Conservation (phyloP, 2,329 filamentous ascomycete species). For the Aureobasidium sp. region DNA sequence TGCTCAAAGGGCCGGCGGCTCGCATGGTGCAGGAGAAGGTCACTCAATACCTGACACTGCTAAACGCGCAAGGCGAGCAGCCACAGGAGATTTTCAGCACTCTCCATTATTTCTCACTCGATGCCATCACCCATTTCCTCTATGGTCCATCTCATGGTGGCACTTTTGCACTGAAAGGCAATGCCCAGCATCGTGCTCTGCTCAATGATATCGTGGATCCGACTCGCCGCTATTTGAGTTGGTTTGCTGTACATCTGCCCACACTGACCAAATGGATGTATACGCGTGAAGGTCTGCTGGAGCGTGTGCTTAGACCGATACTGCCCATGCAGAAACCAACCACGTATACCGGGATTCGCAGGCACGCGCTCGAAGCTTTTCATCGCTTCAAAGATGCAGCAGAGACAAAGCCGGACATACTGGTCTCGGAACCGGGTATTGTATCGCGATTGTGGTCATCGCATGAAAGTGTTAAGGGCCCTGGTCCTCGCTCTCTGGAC, state of each 20-base stretch:
- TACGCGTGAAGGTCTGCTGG: slow-evolving; percentile 30
- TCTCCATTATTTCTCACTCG: slow-evolving; percentile 46
- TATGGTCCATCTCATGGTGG: slow-evolving; percentile 38
- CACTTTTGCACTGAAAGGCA: slow-evolving; percentile 36
- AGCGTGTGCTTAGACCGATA: slow-evolving; percentile 30
- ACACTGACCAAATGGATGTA: slow-evolving; percentile 42
- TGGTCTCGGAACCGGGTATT: slow-evolving; percentile 24
- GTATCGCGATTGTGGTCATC: slow-evolving; percentile 31
- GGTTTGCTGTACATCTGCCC: slow-evolving; percentile 42
- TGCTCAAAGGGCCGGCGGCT: slow-evolving; percentile 29
- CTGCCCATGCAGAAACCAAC: slow-evolving; percentile 44
- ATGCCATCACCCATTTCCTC: slow-evolving; percentile 45
- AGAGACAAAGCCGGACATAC: slow-evolving; percentile 7
- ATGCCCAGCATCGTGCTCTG: slow-evolving; percentile 30
- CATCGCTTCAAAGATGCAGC: slow-evolving; percentile 22
- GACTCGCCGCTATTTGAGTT: slow-evolving; percentile 36
- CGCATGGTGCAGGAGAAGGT: slow-evolving; percentile 34
- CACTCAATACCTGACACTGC: slow-evolving; percentile 31
- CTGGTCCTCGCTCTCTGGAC: slow-evolving; percentile 21
- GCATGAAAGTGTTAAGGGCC: slow-evolving; percentile 16
- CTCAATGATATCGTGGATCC: slow-evolving; percentile 43
- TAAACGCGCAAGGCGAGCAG: slow-evolving; percentile 28
- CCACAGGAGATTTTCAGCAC: slow-evolving; percentile 39
- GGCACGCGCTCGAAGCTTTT: slow-evolving; percentile 32
- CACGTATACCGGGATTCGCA: slow-evolving; percentile 44